Base-by-base conservation (phyloP, 2,329 filamentous ascomycete genomes). In the Ceratocystis alfenasii region DNA sequence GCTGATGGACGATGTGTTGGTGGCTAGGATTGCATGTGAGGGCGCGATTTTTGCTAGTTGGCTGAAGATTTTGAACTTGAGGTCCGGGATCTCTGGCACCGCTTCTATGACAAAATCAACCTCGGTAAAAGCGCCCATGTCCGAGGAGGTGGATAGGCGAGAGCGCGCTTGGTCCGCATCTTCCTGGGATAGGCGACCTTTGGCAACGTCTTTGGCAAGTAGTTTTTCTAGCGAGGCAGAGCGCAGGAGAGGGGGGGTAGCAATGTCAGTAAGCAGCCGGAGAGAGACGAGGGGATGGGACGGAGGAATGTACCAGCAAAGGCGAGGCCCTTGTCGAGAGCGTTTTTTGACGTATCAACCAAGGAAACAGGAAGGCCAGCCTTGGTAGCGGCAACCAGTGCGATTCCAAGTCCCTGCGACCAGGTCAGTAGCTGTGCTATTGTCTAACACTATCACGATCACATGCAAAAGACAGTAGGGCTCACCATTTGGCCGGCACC, bases 101-200 rank as follows among this genome's bases (percentile, higher is more conserved):
- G 94, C 94, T 79, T 99, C 94, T 73, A 99, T 97, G 66, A 99
- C 87, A 75, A 99, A 96, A 78, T 99, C 94, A 45, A 91, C 88
- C n/a, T 86, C 82, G 30, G 84, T 84, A 25, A 97, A 84, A 67
- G 87, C 83, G 59, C 91, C 87, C 71, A 97, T 83, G 20, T 84
- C 84, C 17, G 88, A 90, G 64, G 84, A 87, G 7, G 89, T 77
- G 0, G 77, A 82, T 68, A 99, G 79, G 36, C 88, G 84, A 10
- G 82, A 83, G 33, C 88, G 86, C 33, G 87, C 84, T 62, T 85
- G 81, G 70, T 90, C 84, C 22, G 94, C 90, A 70, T 93, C 85
- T 62, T 89, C 85, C 74, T 91, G 86, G 8, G 90, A 90, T 69
- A 97, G 85, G 68, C 89, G 86, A 68, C 90, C 83, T 78, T 97